Conservation (phyloP, 495 filamentous ascomycete species). For the Penicillium flavigenum region DNA sequence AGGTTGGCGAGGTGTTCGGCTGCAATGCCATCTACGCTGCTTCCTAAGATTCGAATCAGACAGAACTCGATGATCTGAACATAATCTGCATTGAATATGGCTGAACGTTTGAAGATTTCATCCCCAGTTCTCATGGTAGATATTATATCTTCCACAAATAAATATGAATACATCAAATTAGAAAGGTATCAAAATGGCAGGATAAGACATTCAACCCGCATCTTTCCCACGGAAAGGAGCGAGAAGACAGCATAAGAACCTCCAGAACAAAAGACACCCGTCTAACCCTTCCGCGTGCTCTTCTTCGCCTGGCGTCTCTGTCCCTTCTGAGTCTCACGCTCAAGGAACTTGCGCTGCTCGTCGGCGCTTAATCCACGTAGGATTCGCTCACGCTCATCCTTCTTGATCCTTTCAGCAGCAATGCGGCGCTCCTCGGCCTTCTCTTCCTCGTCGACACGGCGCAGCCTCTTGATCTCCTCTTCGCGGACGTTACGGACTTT, state of each 20-base stretch:
- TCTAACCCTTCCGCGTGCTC: constrained; percentile 51
- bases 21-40: not conserved
- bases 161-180: constrained; percentile 30
- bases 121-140: not conserved
- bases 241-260: constrained; percentile 22
- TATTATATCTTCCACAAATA: constrained; percentile 7
- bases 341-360: constrained; percentile 92
- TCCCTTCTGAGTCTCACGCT: constrained; percentile 85
- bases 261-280: constrained; percentile 6
- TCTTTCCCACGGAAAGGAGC: constrained; percentile 2
- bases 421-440: constrained; percentile 84
- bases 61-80: not conserved
- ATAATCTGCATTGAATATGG: constrained; percentile 1
- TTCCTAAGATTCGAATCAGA: not conserved
- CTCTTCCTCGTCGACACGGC: constrained; percentile 82
- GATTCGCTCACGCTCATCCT: constrained; percentile 84
- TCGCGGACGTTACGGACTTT: constrained; percentile 80
- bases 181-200: constrained; percentile 27
- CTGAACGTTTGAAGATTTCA: constrained; percentile 1
- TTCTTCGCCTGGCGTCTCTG: constrained; percentile 71
- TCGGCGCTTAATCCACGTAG: constrained; percentile 83
- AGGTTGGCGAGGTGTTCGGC: not conserved
- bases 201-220: constrained; percentile 27
- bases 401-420: constrained; percentile 81
- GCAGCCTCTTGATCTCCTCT: constrained; percentile 75